These are phyloP conservation scores for Orychophragmus violaceus DNA, from an alignment of 345 rosid genomes.

Conservation along the genomic window DNA sequence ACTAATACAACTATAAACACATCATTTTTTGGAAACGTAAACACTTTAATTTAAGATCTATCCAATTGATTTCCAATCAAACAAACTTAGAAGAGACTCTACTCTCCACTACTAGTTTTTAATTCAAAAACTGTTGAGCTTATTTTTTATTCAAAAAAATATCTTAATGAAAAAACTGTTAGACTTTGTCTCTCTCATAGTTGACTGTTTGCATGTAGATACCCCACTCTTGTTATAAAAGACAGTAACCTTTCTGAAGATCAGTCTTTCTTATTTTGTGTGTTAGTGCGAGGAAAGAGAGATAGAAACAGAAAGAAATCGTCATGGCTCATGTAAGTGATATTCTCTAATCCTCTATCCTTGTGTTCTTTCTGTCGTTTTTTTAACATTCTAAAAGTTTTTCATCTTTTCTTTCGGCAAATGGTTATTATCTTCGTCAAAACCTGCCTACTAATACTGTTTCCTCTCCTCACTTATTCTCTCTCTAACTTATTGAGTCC, in stretches of 20 bases:
- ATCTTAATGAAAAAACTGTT: neutral
- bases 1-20: neutral
- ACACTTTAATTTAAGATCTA: neutral
- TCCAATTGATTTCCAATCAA: neutral
- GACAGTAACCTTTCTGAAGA: conserved; percentile 23
- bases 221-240: conserved; percentile 26
- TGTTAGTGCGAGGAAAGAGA: conserved; percentile 18
- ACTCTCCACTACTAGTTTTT: neutral
- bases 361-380: conserved; percentile 17
- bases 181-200: neutral
- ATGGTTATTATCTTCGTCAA: neutral
- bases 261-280: conserved; percentile 24
- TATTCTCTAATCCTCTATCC: neutral
- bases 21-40: neutral
- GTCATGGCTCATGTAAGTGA: conserved; percentile 33
- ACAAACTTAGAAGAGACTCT: conserved; percentile 1
- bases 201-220: conserved; percentile 14
- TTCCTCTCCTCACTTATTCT: neutral
- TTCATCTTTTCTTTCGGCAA: neutral
- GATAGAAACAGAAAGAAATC: conserved; percentile 4
- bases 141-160: neutral
- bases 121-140: too few species aligned
- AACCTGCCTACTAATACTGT: neutral
- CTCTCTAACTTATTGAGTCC: neutral
- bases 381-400: conserved; percentile 9